A percentile compares a stretch with the other conserved stretches of the same genome.
Evolutionary conservation across 371 early-diverging fungal genomes (phyloP).

Genomic region (Rhizopus delemar): DNA sequence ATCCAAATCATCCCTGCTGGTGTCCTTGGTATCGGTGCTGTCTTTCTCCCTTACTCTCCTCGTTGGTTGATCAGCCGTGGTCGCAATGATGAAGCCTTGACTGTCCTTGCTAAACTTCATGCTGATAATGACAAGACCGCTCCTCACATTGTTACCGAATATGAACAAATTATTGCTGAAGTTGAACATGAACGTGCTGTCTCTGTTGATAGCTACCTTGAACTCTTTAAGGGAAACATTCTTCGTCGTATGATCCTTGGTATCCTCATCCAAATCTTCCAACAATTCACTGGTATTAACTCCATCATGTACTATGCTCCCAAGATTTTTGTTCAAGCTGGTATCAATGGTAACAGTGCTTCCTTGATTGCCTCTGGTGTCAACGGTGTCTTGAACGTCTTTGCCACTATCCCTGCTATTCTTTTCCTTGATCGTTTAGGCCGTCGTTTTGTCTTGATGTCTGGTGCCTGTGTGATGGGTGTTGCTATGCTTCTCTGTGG

Average conservation of each 20-base stretch:
- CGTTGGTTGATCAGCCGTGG: conserved; percentile 58
- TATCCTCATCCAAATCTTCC: conserved; percentile 71
- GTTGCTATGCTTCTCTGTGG: conserved; percentile 46
- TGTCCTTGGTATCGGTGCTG: conserved; percentile 45
- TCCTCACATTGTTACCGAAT: conserved; percentile 71
- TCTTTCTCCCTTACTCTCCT: conserved; percentile 63
- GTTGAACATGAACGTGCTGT: conserved; percentile 69
- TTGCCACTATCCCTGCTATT: conserved; percentile 75
- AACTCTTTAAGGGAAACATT: conserved; percentile 67
- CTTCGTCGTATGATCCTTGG: conserved; percentile 69
- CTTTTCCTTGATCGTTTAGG: conserved; percentile 56
- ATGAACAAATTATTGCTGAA: conserved; percentile 70
- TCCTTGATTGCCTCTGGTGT: conserved; percentile 72
- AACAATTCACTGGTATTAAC: conserved; percentile 59
- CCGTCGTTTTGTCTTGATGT: conserved; percentile 47
- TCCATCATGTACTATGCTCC: conserved; percentile 65
- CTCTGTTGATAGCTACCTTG: conserved; percentile 68
- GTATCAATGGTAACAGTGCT: conserved; percentile 51
- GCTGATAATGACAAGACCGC: conserved; percentile 55
- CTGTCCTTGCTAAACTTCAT: conserved; percentile 76
- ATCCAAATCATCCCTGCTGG: conserved; percentile 52
- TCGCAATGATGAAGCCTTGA: conserved; percentile 76
- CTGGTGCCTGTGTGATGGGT: conserved; percentile 49
- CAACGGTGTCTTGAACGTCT: conserved; percentile 72
- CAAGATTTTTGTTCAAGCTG: conserved; percentile 69